A percentile compares a stretch with the other conserved stretches of the same genome.
Evolutionary conservation across 192 early-diverging fungal genomes (phyloP).

Genomic region (Podila clonocystis): DNA sequence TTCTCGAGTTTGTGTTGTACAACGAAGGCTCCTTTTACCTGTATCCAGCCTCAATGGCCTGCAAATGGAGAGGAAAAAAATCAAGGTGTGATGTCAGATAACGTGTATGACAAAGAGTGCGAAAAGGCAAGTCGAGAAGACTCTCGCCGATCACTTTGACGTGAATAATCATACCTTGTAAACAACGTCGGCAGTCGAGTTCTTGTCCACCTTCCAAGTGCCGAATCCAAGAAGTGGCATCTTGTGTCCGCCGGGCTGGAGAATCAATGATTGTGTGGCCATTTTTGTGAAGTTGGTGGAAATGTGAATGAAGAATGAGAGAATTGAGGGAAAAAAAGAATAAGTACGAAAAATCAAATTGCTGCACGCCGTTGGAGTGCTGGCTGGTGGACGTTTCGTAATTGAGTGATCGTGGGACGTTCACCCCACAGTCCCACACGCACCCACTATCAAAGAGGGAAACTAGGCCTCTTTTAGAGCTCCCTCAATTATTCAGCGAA

Average conservation of each 20-base stretch:
- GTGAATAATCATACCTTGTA: slow-evolving; percentile 37
- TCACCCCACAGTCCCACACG: too few species aligned
- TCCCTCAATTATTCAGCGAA: too few species aligned
- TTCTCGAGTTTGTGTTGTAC: too few species aligned
- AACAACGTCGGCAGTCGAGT: slow-evolving; percentile 52
- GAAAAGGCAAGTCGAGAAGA: too few species aligned
- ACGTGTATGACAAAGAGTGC: too few species aligned
- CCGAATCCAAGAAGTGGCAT: slow-evolving; percentile 68
- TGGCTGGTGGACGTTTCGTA: too few species aligned
- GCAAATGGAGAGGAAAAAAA: neutral
- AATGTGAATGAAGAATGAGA: slow-evolving; percentile 14
- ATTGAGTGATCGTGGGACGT: too few species aligned
- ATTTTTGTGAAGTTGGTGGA: slow-evolving; percentile 12
- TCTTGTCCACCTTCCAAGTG: slow-evolving; percentile 60
- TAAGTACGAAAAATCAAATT: too few species aligned
- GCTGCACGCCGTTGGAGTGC: too few species aligned
- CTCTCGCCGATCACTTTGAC: too few species aligned
- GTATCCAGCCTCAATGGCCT: slow-evolving; percentile 47
- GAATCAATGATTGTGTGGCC: slow-evolving; percentile 44
- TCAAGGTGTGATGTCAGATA: neutral
- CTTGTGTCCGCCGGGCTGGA: slow-evolving; percentile 57
- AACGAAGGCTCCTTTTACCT: slow-evolving; percentile 11
- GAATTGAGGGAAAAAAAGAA: slow-evolving; percentile 15
- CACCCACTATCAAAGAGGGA: too few species aligned
- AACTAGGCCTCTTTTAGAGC: too few species aligned